Conservation (phyloP, 108 stramenopile species). For the Parietichytrium sp. region DNA sequence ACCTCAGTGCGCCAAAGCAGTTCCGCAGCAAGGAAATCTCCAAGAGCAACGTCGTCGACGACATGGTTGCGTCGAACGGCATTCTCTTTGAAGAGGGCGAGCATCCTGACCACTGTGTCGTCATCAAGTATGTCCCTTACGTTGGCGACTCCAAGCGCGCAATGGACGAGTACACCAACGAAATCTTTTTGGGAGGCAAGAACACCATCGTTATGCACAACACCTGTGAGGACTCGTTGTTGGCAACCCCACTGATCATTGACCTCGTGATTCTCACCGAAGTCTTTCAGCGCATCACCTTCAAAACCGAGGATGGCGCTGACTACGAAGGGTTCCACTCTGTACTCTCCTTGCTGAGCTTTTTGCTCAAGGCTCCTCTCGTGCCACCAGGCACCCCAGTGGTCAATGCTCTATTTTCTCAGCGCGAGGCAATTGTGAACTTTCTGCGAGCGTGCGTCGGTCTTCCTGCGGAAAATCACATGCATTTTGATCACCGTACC, state of each 20-base stretch:
- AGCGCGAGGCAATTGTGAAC: constrained; percentile 86
- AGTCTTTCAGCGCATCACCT: constrained; percentile 81
- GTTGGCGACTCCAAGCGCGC: constrained; percentile 96
- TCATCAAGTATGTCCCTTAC: constrained; percentile 95
- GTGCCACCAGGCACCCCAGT: constrained; percentile 94
- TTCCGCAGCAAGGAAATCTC: constrained; percentile 97
- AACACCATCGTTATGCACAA: constrained; percentile 99
- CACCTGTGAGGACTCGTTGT: constrained; percentile 93
- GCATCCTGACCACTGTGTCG: constrained; percentile 95
- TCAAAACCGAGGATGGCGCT: constrained; percentile 70
- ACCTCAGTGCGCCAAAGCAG: constrained; percentile 88
- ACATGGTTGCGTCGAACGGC: constrained; percentile 95
- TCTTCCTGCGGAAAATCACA: constrained; percentile 86
- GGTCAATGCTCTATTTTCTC: constrained; percentile 93
- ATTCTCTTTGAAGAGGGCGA: constrained; percentile 90
- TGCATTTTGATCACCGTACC: constrained; percentile 88
- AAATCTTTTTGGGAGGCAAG: constrained; percentile 97
- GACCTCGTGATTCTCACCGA: constrained; percentile 91
- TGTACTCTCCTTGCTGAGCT: constrained; percentile 87
- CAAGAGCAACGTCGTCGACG: constrained; percentile 96
- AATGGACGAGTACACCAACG: constrained; percentile 96
- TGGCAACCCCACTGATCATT: constrained; percentile 92
- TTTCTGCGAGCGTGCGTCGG: constrained; percentile 93
- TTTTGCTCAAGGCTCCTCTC: constrained; percentile 97
- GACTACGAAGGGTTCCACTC: constrained; percentile 76